Base-by-base conservation (phyloP, 1,284 basidiomycete genomes). In the Moniliophthora roreri region DNA sequence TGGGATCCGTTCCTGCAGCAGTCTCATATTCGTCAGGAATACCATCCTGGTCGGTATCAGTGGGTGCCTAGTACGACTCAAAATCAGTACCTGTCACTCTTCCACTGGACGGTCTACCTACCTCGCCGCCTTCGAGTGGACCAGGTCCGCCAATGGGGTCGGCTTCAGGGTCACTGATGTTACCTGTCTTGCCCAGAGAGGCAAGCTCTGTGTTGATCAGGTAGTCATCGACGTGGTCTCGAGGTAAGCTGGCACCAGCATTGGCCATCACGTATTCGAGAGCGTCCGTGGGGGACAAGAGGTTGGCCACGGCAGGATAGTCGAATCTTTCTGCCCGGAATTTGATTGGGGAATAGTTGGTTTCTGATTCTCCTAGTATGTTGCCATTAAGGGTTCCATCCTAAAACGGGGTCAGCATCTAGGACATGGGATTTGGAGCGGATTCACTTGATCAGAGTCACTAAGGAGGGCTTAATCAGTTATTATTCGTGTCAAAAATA, bases 1-100 rank as follows among this genome's bases (percentile, higher is more conserved):
- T 65, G 16, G 69, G 68, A 48, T 71, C 62, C 15, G 68, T 64
- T 21, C 68, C 69, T 53, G 69, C 64, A 3, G 69, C 66, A 21
- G 26, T 61, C 54, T 72, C 70, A 53, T 68, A 72, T 15, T 56
- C 58, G 54, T 71, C 69, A 1, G 69, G 69, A 20, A 72, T 71
- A 1, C 69, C 69, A 56, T 72, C 70, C 10, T 58, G 55, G 45
- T 72, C 70, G 7, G 65, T 68, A 48, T 70, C 68, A 1, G 58
- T 54, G 16, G 67, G 69, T 15, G 63, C 62, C 67, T 70, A 45
- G 0, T 24, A n/a, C 11, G 11, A 35, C 44, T 32, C 28, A 11
- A 32, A 26, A 37, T 37, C n/a, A 23, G 20, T 39, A 45, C 32
- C 8, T 15, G 34, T n/a, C 21, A 34, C 6, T 32, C 18, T 24